Conservation (phyloP, 495 filamentous ascomycete genomes). For the Tuber aestivum region DNA sequence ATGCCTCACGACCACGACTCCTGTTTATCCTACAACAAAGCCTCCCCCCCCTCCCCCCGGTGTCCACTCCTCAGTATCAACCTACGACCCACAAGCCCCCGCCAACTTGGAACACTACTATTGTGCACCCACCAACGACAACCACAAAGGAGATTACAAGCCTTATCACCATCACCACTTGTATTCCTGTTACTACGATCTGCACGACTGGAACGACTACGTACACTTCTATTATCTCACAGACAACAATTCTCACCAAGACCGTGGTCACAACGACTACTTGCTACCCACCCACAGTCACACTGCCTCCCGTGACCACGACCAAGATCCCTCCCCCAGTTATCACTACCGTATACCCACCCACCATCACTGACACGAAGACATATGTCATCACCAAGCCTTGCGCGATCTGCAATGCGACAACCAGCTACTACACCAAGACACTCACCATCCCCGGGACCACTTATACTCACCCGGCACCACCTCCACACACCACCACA, state of each 20-base stretch:
- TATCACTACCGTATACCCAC: slow-evolving; percentile 9
- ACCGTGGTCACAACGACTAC: slow-evolving; percentile 10
- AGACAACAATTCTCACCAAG: slow-evolving; percentile 25
- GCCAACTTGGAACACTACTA: slow-evolving; percentile 10
- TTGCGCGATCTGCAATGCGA: slow-evolving; percentile 15
- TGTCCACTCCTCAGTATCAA: not conserved
- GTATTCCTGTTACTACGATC: slow-evolving; percentile 20
- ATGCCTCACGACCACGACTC: slow-evolving; percentile 11
- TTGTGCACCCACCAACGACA: slow-evolving; percentile 7
- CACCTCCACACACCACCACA: not conserved
- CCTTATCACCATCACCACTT: slow-evolving; percentile 22
- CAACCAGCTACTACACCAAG: slow-evolving; percentile 33
- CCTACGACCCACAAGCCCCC: not conserved
- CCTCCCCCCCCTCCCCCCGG: not conserved
- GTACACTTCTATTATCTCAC: slow-evolving; percentile 19
- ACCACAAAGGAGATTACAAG: slow-evolving; percentile 14
- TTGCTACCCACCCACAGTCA: not conserved
- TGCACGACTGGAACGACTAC: slow-evolving; percentile 12
- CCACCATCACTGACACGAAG: slow-evolving; percentile 23
- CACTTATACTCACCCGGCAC: not conserved
- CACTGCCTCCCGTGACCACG: slow-evolving; percentile 8
- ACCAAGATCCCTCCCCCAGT: slow-evolving; percentile 1
- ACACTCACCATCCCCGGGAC: slow-evolving; percentile 16
- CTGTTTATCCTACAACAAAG: not conserved
- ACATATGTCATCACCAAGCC: slow-evolving; percentile 33